phyloP scores from a whole-genome alignment of 2,329 filamentous ascomycete species.

The Botrytis aclada region DNA sequence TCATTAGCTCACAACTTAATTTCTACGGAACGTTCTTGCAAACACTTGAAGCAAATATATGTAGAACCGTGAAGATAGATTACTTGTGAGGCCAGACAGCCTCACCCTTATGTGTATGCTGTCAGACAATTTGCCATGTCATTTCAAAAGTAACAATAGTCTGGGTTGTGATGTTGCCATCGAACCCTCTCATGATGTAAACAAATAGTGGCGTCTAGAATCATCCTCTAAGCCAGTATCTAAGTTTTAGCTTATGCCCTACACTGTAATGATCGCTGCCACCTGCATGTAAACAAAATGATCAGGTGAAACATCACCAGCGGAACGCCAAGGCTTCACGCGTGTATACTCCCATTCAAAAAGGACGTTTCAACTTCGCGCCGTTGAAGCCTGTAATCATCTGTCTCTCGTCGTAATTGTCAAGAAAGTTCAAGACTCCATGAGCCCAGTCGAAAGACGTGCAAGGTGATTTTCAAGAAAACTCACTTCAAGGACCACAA shows the following conservation, averaged over 20 bases:
- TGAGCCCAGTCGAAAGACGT: neutral
- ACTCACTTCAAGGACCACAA: neutral
- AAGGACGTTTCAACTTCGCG: neutral
- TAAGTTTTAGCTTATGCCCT: neutral
- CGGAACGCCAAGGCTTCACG: neutral
- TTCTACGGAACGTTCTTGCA: neutral
- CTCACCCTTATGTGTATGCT: neutral
- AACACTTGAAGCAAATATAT: neutral
- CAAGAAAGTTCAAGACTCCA: neutral
- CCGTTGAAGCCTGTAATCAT: neutral
- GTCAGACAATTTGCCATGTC: neutral
- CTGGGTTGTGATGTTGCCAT: neutral
- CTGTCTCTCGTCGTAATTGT: neutral
- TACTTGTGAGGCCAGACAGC: neutral
- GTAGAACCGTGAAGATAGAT: neutral
- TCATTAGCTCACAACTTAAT: neutral
- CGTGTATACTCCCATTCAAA: neutral
- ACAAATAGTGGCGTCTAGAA: neutral
- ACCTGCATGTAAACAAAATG: neutral
- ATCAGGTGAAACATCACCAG: neutral
- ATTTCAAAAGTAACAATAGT: neutral
- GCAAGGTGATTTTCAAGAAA: neutral
- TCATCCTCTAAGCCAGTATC: neutral
- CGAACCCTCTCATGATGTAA: neutral
- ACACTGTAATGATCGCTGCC: neutral